Evolutionary conservation across 2,329 filamentous ascomycete genomes (phyloP), one percentile per base, ranked within the genome.

Genomic region (Colletotrichum tropicale): DNA sequence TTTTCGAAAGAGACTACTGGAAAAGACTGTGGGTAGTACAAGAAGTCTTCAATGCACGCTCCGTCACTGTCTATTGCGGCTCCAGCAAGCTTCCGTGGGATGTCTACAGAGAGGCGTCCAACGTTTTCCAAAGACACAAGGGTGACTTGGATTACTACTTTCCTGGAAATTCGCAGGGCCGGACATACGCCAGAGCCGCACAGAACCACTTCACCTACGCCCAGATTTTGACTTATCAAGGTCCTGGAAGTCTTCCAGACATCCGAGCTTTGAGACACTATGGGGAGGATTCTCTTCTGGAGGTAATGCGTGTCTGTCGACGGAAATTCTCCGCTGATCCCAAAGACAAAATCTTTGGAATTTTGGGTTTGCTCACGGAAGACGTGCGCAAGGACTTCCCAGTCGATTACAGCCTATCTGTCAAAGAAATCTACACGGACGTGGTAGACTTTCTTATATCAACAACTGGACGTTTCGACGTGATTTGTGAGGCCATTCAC

Each of bases 1-100:
- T 85, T 1, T 85, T 85, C 28, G 81, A 85, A 32, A 78, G 80
- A 66, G 79, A 82, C 15, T 86, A 85, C 74, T 85, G 83, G 84
- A 78, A 73, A 12, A 76, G 84, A 24, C 60, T 85, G 0, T 84
- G 82, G 81, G 80, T 83, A 1, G 79, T 83, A 6, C 82, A 83
- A 66, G 82, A 84, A 68, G 77, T 83, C 18, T 78, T 78, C 68
- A 80, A 80, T 48, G 81, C 81, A 1, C 70, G 15, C 4, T 15
- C 66, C 0, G 74, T 80, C 36, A 75, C 30, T 5, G 79, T 83
- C 12, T 81, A 82, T 60, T 83, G 81, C 61, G 81, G 81, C 10
- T 26, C 75, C 36, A 77, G 55, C 30, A 32, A 36, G 2, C 75
- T 83, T 9, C 77, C 80, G 2, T 79, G 79, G 66, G 67, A 67